These are phyloP conservation scores for Hyaloscypha variabilis DNA, from an alignment of 495 filamentous ascomycete species.

Conservation along the genomic window DNA sequence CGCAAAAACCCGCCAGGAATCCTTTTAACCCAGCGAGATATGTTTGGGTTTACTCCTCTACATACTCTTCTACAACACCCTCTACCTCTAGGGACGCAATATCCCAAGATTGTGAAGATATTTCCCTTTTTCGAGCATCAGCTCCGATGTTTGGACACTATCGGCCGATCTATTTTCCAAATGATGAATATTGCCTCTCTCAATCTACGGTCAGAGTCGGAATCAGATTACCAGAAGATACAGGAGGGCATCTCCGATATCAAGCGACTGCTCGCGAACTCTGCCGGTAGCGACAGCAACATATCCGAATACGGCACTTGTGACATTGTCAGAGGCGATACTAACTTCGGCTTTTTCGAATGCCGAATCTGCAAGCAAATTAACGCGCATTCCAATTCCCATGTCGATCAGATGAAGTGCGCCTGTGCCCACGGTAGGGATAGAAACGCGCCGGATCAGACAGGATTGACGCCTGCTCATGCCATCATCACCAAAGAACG, in stretches of 20 bases:
- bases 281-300: not conserved
- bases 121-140: conserved; percentile 15
- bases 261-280: conserved; percentile 5
- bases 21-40: no score
- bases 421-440: conserved; percentile 20
- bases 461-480: conserved; percentile 24
- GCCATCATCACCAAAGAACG: conserved; percentile 15
- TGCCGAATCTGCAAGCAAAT: conserved; percentile 22
- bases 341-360: conserved; percentile 13
- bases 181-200: conserved; percentile 19
- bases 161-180: conserved; percentile 8
- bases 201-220: conserved; percentile 5
- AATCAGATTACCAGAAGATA: conserved; percentile 11
- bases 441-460: conserved; percentile 20
- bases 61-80: no score
- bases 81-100: no score
- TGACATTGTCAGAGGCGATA: conserved; percentile 21
- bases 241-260: conserved; percentile 20
- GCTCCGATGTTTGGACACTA: conserved; percentile 9
- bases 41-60: no score
- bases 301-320: conserved; percentile 9
- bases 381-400: conserved; percentile 19
- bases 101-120: no score
- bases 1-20: conserved; percentile 14
- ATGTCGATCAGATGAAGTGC: conserved; percentile 22